Evolutionary conservation across 257 asterid species (phyloP), one percentile per base, ranked within the genome.

Genomic region (Jacaranda mimosifolia): DNA sequence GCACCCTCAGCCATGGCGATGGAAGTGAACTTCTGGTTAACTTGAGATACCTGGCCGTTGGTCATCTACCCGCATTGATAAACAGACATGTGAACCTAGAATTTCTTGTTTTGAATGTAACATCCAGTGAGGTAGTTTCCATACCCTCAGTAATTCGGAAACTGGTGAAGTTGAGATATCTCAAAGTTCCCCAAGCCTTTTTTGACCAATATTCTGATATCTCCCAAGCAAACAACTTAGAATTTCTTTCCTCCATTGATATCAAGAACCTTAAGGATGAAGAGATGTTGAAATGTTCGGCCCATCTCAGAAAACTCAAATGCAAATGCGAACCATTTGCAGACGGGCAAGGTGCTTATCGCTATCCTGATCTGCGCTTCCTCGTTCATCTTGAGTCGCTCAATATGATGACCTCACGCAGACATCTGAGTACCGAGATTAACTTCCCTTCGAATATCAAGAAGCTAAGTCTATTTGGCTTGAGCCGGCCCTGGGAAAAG

Each of bases 31-130:
- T 12, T 5, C 58, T 77, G 26, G 21, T 77, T 45, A 53, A 36
- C 26, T 19, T 77, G 55, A 79, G 68, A 56, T 78, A 63, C 77
- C 36, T 71, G 73, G 82, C 36, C 21, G 8, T 65, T 9, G 12
- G 53, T 26, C 17, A 17, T 26, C 12, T 79, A 56, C 68, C 68
- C 0, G 57, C 63, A 64, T 63, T 74, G 15, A 35, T 72, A 52
- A 52, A 11, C 69, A 5, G 45, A 21, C 66, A 49, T 4, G 39
- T 39, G 8, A 79, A 68, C 66, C 32, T 26, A 26, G 32, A 26
- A 26, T 26, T 49, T 77, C 73, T 77, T 17, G 14, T 32, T 40
- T 58, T 57, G 35, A 64, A 26, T 26, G 32, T 26, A 26, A 26
- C 2, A 0, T 26, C 13, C 26, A 3, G 46, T 11, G 8, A 49